Evolutionary conservation across 495 filamentous ascomycete species (phyloP).

Genomic region (Haplographium delicatum): DNA sequence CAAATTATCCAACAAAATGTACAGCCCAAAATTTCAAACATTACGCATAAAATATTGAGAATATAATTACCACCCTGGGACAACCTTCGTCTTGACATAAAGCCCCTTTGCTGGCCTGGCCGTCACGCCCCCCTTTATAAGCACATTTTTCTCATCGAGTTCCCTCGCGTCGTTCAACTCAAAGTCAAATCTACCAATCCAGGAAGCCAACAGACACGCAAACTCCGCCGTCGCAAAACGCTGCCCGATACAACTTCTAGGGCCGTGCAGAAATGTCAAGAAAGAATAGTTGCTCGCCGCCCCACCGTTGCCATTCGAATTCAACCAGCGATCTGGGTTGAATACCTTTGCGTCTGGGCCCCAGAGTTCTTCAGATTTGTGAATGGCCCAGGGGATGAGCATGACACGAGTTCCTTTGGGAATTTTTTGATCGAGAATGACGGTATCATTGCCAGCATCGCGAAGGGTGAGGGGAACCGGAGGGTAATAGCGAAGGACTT

Average conservation of each 20-base stretch:
- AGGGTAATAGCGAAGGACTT: conserved; percentile 33
- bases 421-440: conserved; percentile 41
- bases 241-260: conserved; percentile 57
- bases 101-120: conserved; percentile 60
- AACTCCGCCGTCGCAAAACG: conserved; percentile 82
- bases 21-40: too few relatives aligned
- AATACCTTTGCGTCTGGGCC: conserved; percentile 52
- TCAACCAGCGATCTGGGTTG: conserved; percentile 59
- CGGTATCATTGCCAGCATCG: conserved; percentile 51
- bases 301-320: conserved; percentile 39
- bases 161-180: conserved; percentile 53
- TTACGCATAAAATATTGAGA: too few relatives aligned
- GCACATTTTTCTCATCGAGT: conserved; percentile 48
- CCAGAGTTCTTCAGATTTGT: conserved; percentile 50
- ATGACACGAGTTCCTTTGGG: conserved; percentile 47
- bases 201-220: conserved; percentile 69
- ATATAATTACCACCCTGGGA: conserved; percentile 65
- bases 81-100: conserved; percentile 50
- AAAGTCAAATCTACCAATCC: conserved; percentile 68
- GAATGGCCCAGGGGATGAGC: conserved; percentile 55
- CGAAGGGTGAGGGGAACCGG: conserved; percentile 52
- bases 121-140: conserved; percentile 55
- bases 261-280: conserved; percentile 57
- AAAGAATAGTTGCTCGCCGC: conserved; percentile 53
- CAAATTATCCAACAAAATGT: too few relatives aligned